These are phyloP conservation scores for Taphrina sp. DNA, from an alignment of 1,139 yeast species.

Conservation along the genomic window DNA sequence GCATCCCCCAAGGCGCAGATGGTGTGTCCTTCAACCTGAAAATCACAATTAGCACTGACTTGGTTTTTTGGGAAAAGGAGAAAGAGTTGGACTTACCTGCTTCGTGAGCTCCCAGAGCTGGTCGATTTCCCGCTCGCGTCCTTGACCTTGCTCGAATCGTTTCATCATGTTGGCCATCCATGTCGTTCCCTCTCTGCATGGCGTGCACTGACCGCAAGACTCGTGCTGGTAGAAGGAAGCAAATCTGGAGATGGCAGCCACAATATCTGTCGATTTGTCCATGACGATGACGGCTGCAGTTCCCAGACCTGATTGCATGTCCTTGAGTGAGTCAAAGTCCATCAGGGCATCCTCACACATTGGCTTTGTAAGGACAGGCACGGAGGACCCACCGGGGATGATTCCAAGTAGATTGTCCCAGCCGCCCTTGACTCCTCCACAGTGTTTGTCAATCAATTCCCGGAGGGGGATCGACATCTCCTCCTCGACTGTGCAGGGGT, in stretches of 20 bases:
- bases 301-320: conserved; percentile 81
- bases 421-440: conserved; percentile 87
- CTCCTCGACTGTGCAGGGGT: conserved; percentile 89
- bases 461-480: conserved; percentile 85
- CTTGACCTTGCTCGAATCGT: conserved; percentile 74
- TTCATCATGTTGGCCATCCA: conserved; percentile 83
- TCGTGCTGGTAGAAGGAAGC: conserved; percentile 82
- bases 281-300: conserved; percentile 89
- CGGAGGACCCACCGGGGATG: conserved; percentile 86
- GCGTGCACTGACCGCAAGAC: conserved; percentile 92
- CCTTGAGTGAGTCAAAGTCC: conserved; percentile 84
- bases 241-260: conserved; percentile 80
- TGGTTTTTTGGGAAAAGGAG: too few species aligned
- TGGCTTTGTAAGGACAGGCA: conserved; percentile 70
- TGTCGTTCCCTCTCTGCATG: conserved; percentile 91
- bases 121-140: conserved; percentile 74
- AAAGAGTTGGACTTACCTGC: conserved; percentile 51
- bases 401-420: conserved; percentile 87
- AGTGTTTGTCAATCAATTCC: conserved; percentile 78
- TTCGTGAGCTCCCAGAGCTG: conserved; percentile 77
- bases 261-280: conserved; percentile 79
- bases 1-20: conserved; percentile 91
- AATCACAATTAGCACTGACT: too few species aligned
- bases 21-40: conserved; percentile 75
- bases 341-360: conserved; percentile 66